Evolutionary conservation across 352 stramenopile genomes (phyloP).

Genomic region (Globisporangium abappressorium): DNA sequence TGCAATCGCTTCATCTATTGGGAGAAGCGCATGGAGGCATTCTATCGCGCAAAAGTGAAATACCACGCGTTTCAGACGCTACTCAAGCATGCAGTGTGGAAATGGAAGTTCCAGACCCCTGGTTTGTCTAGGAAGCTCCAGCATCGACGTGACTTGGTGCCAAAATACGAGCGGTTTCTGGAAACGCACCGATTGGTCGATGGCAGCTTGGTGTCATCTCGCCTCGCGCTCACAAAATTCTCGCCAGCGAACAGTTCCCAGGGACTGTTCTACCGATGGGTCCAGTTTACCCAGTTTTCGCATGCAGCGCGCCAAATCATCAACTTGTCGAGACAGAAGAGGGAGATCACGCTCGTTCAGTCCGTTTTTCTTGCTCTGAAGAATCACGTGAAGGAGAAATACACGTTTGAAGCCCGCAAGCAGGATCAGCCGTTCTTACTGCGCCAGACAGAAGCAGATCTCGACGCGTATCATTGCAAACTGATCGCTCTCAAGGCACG

Average conservation of each 20-base stretch:
- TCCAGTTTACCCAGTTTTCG: constrained; percentile 48
- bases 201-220: constrained; percentile 26
- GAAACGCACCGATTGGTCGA: constrained; percentile 28
- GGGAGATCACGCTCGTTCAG: constrained; percentile 32
- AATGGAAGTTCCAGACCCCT: constrained; percentile 49
- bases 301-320: constrained; percentile 25
- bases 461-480: constrained; percentile 50
- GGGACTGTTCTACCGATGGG: constrained; percentile 53
- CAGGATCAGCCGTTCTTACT: constrained; percentile 31
- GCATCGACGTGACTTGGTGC: constrained; percentile 30
- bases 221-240: constrained; percentile 35
- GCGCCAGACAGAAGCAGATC: constrained; percentile 38
- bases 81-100: constrained; percentile 43
- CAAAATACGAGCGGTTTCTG: constrained; percentile 43
- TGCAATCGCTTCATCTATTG: constrained; percentile 55
- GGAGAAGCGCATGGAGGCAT: constrained; percentile 37
- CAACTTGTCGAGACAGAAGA: constrained; percentile 26
- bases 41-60: constrained; percentile 38
- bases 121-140: constrained; percentile 34
- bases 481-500: constrained; percentile 33
- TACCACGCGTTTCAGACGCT: constrained; percentile 42
- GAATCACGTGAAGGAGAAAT: constrained; percentile 38
- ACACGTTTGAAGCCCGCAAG: constrained; percentile 32
- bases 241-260: constrained; percentile 46
- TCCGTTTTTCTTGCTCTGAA: constrained; percentile 42